Base-by-base conservation (phyloP, 2,329 filamentous ascomycete species). In the Rutstroemia sp. region DNA sequence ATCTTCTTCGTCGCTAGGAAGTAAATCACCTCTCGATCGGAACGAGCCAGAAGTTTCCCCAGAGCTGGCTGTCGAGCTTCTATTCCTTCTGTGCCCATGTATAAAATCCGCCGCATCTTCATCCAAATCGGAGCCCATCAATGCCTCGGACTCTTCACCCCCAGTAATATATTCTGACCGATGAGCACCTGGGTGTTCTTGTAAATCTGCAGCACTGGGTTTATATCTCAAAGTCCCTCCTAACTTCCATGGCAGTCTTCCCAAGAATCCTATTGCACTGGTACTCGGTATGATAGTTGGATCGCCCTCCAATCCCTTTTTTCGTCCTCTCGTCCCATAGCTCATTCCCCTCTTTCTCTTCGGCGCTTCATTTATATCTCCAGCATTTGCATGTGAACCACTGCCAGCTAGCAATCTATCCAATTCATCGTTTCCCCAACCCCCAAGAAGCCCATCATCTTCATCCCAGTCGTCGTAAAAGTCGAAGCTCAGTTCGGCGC, bases 381-480 rank as follows among this genome's bases (percentile, higher is more conserved):
- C 55, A 25, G 48, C 57, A 8, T 62, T 64, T 51, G 63, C 69
- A 61, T 73, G 71, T 34, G 72, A 73, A 9, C 82, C 84, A 16
- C 83, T 86, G 5, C 87, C 86, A 10, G 86, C 88, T 51, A 96
- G 74, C 60, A 96, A 73, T 51, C 89, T 79, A 69, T 96, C 92
- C 75, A 95, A 84, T 68, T 95, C 91, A 66, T 95, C 91, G 63
- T 81, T 84, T 41, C 86, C 85, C 88, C 90, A 95, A 47, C 83
- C 73, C 46, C 79, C 86, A 52, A 92, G 74, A 48, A 92, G 71
- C 0, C 84, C 80, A 41, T 83, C 79, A 49, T 68, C 67, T 23
- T 83, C 80, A 54, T 96, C 90, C 92, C 92, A 97, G 72, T 96
- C 92, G 72, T 96, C 92, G 74, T 97, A 97, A 70, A 97, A 97